Conservation (phyloP, 305 asterid genomes). For the Ilex paraguariensis region DNA sequence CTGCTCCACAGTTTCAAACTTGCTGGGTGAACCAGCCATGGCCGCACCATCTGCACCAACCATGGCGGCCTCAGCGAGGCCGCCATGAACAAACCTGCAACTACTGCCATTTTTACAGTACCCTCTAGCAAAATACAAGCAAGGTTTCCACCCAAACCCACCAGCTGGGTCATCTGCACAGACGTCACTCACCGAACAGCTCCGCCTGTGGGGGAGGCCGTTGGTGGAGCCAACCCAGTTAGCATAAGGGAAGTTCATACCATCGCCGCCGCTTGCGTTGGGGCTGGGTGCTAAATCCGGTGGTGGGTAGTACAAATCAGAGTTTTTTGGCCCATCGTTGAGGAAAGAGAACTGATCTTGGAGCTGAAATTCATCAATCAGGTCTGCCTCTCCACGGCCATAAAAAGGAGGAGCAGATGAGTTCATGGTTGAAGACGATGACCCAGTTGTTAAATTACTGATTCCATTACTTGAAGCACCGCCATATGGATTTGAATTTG, state of each 20-base stretch:
- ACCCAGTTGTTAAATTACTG: conserved; percentile 4
- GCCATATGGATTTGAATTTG: conserved; percentile 1
- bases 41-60: background rate
- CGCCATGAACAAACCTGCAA: conserved; percentile 48
- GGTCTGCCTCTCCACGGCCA: conserved; percentile 42
- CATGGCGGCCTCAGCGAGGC: background rate
- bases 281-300: conserved; percentile 39
- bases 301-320: conserved; percentile 34
- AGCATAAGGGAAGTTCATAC: conserved; percentile 22
- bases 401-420: conserved; percentile 49
- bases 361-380: conserved; percentile 65
- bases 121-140: conserved; percentile 69
- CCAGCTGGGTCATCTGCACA: conserved; percentile 41
- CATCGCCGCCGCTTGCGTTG: conserved; percentile 19
- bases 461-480: conserved; percentile 7
- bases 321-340: conserved; percentile 38
- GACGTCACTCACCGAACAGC: conserved; percentile 64
- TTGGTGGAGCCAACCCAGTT: conserved; percentile 15
- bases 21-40: background rate
- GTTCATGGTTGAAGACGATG: conserved; percentile 35
- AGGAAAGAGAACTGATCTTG: conserved; percentile 72
- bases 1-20: background rate
- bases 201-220: conserved; percentile 44
- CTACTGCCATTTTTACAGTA: conserved; percentile 65
- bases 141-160: conserved; percentile 72